A percentile compares a stretch with the other conserved stretches of the same genome.
Conservation (phyloP, 2,329 filamentous ascomycete species). For the Plectosphaerella plurivora region DNA sequence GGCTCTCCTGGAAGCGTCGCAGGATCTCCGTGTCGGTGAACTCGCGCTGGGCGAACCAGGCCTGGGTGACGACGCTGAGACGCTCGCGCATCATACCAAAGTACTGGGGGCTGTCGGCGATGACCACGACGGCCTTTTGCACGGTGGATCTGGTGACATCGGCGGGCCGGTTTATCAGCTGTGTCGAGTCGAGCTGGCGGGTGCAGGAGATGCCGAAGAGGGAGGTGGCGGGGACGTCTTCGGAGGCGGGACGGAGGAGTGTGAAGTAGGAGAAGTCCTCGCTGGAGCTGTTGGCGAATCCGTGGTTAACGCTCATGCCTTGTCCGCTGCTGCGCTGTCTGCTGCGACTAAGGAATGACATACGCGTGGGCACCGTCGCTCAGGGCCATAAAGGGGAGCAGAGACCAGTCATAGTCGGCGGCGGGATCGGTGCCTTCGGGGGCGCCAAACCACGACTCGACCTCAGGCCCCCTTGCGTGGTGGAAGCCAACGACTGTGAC, state of each 20-base stretch:
- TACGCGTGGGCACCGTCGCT: constrained; percentile 94
- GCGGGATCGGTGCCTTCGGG: constrained; percentile 74
- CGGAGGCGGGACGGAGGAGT: constrained; percentile 60
- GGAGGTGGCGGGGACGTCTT: constrained; percentile 61
- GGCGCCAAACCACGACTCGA: constrained; percentile 84
- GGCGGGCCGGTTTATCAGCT: constrained; percentile 71
- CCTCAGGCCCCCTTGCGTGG: constrained; percentile 83
- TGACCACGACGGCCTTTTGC: constrained; percentile 95
- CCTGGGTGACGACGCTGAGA: constrained; percentile 82
- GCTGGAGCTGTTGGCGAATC: constrained; percentile 53
- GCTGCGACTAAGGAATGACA: constrained; percentile 26
- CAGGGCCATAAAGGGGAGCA: constrained; percentile 94
- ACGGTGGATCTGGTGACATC: constrained; percentile 97
- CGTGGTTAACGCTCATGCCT: no score
- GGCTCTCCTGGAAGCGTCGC: constrained; percentile 82
- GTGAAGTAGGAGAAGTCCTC: constrained; percentile 99
- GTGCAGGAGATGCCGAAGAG: constrained; percentile 97
- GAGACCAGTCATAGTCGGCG: constrained; percentile 78
- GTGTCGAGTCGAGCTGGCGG: constrained; percentile 77
- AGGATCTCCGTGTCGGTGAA: constrained; percentile 91
- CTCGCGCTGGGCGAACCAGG: constrained; percentile 94
- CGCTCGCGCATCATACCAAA: constrained; percentile 91
- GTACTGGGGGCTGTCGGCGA: constrained; percentile 83
- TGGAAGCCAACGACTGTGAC: constrained; percentile 81
- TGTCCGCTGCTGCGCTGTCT: no score